Evolutionary conservation across 1,139 yeast species (phyloP).

Genomic region (Sporopachydermia cereana): DNA sequence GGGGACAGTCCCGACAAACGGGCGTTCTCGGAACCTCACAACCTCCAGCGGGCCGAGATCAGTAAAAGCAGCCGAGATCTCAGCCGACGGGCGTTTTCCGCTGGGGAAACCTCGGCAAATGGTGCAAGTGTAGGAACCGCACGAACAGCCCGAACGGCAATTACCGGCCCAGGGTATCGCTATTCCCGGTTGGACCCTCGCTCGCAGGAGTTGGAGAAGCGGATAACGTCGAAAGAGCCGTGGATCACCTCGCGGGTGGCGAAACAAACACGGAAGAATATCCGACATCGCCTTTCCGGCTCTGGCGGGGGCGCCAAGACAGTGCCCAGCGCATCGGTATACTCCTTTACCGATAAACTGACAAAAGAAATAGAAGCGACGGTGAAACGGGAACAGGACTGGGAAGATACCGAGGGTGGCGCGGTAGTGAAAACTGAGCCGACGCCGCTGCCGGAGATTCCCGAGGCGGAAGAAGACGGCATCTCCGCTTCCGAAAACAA

Average conservation of each 20-base stretch:
- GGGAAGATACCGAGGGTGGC: not conserved
- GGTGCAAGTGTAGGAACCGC: too few species aligned
- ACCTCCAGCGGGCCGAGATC: not conserved
- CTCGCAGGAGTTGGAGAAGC: not conserved
- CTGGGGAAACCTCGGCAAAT: too few species aligned
- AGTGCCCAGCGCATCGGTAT: constrained; percentile 1
- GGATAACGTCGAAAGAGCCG: not conserved
- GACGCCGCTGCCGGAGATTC: not conserved
- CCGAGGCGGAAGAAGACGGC: not conserved
- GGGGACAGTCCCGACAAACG: not conserved
- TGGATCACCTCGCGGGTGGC: not conserved
- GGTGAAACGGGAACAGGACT: not conserved
- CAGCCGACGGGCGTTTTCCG: not conserved
- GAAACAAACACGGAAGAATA: not conserved
- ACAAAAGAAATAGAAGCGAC: constrained; percentile 2
- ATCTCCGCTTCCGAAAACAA: not conserved
- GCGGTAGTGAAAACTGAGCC: not conserved
- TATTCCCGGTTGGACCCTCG: not conserved
- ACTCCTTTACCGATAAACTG: constrained; percentile 1
- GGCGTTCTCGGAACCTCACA: constrained; percentile 4
- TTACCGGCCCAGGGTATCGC: not conserved
- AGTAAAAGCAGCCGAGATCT: not conserved
- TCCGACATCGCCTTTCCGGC: not conserved
- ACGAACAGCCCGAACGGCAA: not conserved
- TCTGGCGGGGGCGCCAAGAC: not conserved